Percentiles rank a stretch among this genome's conserved stretches.
phyloP scores from a whole-genome alignment of 1,284 basidiomycete genomes.

The Peniophora sp. region DNA sequence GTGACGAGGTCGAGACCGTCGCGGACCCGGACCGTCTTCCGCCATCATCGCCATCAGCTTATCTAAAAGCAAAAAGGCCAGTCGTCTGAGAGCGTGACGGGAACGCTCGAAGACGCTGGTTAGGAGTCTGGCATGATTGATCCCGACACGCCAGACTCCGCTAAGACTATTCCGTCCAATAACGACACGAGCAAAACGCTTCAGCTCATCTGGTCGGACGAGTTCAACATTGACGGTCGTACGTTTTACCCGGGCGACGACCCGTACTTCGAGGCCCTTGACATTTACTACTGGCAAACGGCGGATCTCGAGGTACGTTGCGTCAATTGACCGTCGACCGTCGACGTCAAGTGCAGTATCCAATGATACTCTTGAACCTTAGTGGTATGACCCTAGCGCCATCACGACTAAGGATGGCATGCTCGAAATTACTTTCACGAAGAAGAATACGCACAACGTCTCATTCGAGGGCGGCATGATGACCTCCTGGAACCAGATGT shows the following conservation, averaged over 20 bases:
- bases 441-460: conserved; percentile 3
- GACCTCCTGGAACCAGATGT: conserved; percentile 39
- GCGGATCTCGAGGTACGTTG: conserved; percentile 19
- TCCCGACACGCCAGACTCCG: conserved; percentile 22
- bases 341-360: not conserved
- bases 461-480: conserved; percentile 21
- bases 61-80: no score
- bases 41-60: no score
- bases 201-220: conserved; percentile 81
- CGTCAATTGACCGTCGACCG: no score
- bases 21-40: no score
- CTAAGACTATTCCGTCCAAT: conserved; percentile 53
- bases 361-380: not conserved
- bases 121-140: conserved; percentile 29
- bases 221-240: conserved; percentile 71
- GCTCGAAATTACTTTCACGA: not conserved
- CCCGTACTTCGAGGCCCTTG: conserved; percentile 50
- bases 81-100: no score
- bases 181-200: conserved; percentile 33
- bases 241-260: conserved; percentile 34
- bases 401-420: not conserved
- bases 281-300: conserved; percentile 53
- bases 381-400: not conserved
- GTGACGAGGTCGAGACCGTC: no score
- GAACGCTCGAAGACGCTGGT: no score